These are phyloP conservation scores for Ustilago shanxiensis DNA, from an alignment of 1,284 basidiomycete genomes.

Conservation along the genomic window DNA sequence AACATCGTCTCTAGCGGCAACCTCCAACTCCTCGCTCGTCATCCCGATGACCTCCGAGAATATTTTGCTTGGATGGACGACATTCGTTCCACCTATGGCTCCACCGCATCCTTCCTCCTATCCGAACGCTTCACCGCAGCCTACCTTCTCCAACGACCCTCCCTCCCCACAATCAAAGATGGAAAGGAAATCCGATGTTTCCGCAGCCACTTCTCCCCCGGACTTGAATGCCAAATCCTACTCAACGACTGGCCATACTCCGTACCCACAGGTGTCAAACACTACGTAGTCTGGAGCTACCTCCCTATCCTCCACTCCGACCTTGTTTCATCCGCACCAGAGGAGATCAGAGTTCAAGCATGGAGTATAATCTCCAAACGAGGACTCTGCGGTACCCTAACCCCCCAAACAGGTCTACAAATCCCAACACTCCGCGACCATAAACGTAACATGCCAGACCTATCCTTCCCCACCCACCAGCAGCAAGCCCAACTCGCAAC, in stretches of 20 bases:
- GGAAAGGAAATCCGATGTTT: slow-evolving; percentile 11
- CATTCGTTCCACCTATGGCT: slow-evolving; percentile 32
- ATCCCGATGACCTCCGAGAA: slow-evolving; percentile 32
- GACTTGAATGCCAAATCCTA: slow-evolving; percentile 28
- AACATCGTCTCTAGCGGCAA: slow-evolving; percentile 19
- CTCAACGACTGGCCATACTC: slow-evolving; percentile 44
- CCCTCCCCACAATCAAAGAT: background rate
- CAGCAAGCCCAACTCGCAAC: background rate
- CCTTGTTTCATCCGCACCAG: slow-evolving; percentile 1
- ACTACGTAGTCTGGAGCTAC: slow-evolving; percentile 34
- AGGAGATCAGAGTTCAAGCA: background rate
- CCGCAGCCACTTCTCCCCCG: background rate
- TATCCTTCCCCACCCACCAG: background rate
- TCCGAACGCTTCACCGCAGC: slow-evolving; percentile 23
- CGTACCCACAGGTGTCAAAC: slow-evolving; percentile 11
- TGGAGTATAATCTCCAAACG: slow-evolving; percentile 25
- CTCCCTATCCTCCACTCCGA: slow-evolving; percentile 21
- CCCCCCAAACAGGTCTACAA: background rate
- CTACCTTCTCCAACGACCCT: slow-evolving; percentile 7
- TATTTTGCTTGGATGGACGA: slow-evolving; percentile 45
- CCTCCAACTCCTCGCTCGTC: slow-evolving; percentile 18
- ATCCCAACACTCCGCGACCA: slow-evolving; percentile 15
- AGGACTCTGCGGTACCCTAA: slow-evolving; percentile 30
- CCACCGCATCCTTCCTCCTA: slow-evolving; percentile 17
- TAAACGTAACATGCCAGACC: slow-evolving; percentile 5